These are phyloP conservation scores for Neurospora crassa DNA, from an alignment of 2,329 filamentous ascomycete genomes.

Conservation along the genomic window DNA sequence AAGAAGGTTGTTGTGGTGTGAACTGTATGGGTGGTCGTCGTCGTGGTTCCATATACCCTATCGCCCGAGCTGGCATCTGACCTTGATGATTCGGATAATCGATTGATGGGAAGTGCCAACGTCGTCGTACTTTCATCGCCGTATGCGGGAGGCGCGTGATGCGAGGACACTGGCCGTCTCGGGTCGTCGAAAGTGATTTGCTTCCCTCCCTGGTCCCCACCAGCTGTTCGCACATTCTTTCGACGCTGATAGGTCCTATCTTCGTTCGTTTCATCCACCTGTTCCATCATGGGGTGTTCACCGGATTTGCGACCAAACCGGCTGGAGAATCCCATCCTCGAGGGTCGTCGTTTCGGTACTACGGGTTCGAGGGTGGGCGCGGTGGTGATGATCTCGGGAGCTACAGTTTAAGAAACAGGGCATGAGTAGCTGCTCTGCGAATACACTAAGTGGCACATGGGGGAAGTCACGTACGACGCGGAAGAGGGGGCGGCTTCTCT, in stretches of 20 bases:
- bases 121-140: constrained; percentile 52
- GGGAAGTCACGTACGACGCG: constrained; percentile 38
- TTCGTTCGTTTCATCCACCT: constrained; percentile 18
- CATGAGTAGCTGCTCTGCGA: constrained; percentile 20
- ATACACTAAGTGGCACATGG: constrained; percentile 6
- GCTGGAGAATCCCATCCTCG: constrained; percentile 43
- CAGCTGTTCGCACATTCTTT: background rate
- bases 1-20: constrained; percentile 68
- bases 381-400: constrained; percentile 78
- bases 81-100: constrained; percentile 77
- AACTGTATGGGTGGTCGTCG: constrained; percentile 53
- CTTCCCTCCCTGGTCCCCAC: constrained; percentile 20
- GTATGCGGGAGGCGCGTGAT: constrained; percentile 40
- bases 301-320: constrained; percentile 41
- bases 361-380: constrained; percentile 65
- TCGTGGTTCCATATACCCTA: constrained; percentile 46
- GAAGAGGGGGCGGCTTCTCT: constrained; percentile 46
- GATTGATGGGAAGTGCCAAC: constrained; percentile 52
- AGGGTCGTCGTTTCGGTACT: constrained; percentile 42
- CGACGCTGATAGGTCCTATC: background rate
- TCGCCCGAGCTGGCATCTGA: constrained; percentile 78
- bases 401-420: constrained; percentile 26
- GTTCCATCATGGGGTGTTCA: constrained; percentile 33
- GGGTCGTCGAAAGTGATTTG: constrained; percentile 55
- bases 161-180: constrained; percentile 31